Conservation (phyloP, 2,329 filamentous ascomycete species). For the Sporothrix mexicana region DNA sequence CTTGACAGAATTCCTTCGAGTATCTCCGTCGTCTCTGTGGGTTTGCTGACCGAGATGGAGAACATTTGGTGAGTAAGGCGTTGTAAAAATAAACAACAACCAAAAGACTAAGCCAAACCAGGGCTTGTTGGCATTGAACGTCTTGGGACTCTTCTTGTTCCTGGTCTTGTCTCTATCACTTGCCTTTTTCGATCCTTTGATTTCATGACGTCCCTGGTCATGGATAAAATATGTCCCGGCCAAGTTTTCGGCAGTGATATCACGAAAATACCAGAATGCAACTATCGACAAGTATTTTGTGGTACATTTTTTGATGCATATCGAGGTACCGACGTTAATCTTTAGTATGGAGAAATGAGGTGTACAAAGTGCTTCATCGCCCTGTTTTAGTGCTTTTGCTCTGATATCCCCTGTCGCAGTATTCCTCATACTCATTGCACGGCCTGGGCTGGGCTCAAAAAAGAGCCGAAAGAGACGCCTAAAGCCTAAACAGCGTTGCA, state of each 20-base stretch:
- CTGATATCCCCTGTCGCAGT: slow-evolving; percentile 4
- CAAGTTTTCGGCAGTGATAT: background rate
- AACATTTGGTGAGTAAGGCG: slow-evolving; percentile 14
- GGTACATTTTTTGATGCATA: too few species aligned
- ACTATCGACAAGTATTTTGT: background rate
- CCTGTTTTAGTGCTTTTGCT: slow-evolving; percentile 1
- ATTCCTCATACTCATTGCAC: background rate
- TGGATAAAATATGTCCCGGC: background rate
- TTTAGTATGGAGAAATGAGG: background rate
- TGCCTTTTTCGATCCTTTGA: background rate
- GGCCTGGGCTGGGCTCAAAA: background rate
- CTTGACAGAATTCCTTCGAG: background rate
- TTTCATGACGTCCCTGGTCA: background rate
- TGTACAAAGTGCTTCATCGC: background rate
- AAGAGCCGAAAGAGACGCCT: too few species aligned
- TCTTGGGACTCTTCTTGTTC: background rate
- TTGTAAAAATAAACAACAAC: slow-evolving; percentile 21
- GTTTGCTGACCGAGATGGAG: slow-evolving; percentile 19
- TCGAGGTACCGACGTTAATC: too few species aligned
- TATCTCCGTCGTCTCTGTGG: background rate
- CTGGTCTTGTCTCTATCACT: background rate
- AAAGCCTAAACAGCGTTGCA: background rate
- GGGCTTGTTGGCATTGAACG: too few species aligned
- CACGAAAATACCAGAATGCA: background rate
- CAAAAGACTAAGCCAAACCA: too few species aligned